Evolutionary conservation across 2,329 filamentous ascomycete species (phyloP), one percentile per base, ranked within the genome.

Genomic region (Colletotrichum tamarilloi): DNA sequence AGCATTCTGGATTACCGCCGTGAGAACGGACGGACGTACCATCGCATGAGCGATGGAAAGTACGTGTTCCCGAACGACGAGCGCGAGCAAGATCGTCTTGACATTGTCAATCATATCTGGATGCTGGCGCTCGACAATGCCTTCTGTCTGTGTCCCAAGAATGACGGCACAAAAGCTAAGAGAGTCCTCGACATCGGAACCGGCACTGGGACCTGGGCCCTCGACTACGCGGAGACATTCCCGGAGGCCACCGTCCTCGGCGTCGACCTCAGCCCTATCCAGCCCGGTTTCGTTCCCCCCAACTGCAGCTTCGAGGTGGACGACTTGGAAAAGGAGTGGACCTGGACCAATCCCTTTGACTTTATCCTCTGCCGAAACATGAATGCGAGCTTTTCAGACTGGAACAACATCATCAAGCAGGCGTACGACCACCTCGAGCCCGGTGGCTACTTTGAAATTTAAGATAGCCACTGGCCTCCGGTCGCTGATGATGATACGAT

Each of bases 51-150:
- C 62, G 74, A 76, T 57, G 79, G 78, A 28, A 79, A 78, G 73
- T 79, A 79, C 64, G 74, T 76, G 5, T 67, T 78, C 6, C 76
- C 77, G 4, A 79, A 78, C 60, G 78, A 80, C 65, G 76, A 77
- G 49, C 28, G 26, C 5, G 74, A 76, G 62, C 67, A 68, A 24
- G 68, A 76, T 11, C 73, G 74, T 1, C 59, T 76, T 77, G 81
- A 84, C 67, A 75, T 84, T 0, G 81, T 83, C 73, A 82, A 84
- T 64, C 79, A 83, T 53, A 70, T 84, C 0, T 82, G 80, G 57
- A 62, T 74, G 1, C 67, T 84, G 6, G 82, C 80, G 0, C 76
- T 82, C 16, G 77, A 79, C 2, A 78, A 78, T 3, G 79, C 79
- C 46, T 76, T 82, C 0, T 80, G 75, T 42, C 32, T 78, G 0